Conservation (phyloP, 306 rosid species). For the Adenanthera pavonina region DNA sequence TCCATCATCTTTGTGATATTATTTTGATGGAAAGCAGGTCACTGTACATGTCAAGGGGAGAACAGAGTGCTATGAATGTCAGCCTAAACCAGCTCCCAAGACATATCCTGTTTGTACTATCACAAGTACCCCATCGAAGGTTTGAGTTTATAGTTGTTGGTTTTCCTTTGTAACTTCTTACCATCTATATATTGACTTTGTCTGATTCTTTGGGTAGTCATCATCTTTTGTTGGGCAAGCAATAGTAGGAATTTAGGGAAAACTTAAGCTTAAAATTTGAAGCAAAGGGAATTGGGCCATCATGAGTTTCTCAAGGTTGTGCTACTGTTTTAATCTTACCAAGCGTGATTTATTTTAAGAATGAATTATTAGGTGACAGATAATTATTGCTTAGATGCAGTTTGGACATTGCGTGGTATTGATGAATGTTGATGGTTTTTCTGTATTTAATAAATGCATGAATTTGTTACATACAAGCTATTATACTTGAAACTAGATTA, state of each 20-base stretch:
- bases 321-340: slow-evolving; percentile 3
- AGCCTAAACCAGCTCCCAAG: slow-evolving; percentile 97
- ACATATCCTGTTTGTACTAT: slow-evolving; percentile 98
- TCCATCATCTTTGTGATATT: slow-evolving; percentile 32
- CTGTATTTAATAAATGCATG: neutral
- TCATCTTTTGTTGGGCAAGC: slow-evolving; percentile 13
- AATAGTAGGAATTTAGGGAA: slow-evolving; percentile 5
- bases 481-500: neutral
- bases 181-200: neutral
- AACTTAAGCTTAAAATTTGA: slow-evolving; percentile 9
- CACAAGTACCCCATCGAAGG: slow-evolving; percentile 99
- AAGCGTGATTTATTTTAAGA: neutral
- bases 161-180: neutral
- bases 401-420: slow-evolving; percentile 15
- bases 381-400: slow-evolving; percentile 7
- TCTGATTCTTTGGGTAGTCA: slow-evolving; percentile 10
- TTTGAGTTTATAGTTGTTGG: slow-evolving; percentile 37
- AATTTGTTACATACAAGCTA: slow-evolving; percentile 3
- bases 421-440: slow-evolving; percentile 5
- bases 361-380: slow-evolving; percentile 12
- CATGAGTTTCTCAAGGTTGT: neutral
- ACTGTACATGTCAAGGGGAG: slow-evolving; percentile 95
- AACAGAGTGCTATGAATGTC: slow-evolving; percentile 98
- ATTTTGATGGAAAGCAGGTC: slow-evolving; percentile 64
- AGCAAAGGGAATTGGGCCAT: slow-evolving; percentile 6